A percentile compares a stretch with the other conserved stretches of the same genome.
phyloP scores from a whole-genome alignment of 2,329 filamentous ascomycete species.

The Ophiostoma ips region DNA sequence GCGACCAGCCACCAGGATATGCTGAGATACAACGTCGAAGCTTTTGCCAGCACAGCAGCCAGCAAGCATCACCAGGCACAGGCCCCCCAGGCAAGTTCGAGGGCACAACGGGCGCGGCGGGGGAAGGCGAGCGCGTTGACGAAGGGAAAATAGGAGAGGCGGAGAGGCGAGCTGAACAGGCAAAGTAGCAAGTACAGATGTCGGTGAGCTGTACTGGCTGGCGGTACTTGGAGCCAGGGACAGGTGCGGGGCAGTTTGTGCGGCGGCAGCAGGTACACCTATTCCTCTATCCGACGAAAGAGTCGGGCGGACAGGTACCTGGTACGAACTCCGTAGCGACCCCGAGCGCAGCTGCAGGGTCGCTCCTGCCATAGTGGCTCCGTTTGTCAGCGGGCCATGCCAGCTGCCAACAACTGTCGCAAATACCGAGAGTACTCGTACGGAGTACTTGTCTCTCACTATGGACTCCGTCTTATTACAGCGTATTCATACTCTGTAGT shows the following conservation, averaged over 20 bases:
- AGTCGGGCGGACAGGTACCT: neutral
- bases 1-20: conserved; percentile 1
- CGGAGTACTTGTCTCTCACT: no score
- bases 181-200: neutral
- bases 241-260: no score
- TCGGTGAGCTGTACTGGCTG: neutral
- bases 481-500: neutral
- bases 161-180: neutral
- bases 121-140: neutral
- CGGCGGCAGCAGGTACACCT: neutral
- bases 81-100: neutral
- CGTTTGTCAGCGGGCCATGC: no score
- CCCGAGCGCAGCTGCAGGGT: conserved; percentile 3
- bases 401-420: conserved; percentile 5
- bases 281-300: neutral
- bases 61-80: neutral
- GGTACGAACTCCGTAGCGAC: neutral
- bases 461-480: neutral
- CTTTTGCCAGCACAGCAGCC: neutral
- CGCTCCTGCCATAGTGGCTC: neutral
- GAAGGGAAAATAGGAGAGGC: neutral
- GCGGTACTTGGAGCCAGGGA: neutral
- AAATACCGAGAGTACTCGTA: no score
- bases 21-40: neutral
- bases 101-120: neutral